phyloP scores from a whole-genome alignment of 2,329 filamentous ascomycete genomes.

The Orbilia blumenaviensis region DNA sequence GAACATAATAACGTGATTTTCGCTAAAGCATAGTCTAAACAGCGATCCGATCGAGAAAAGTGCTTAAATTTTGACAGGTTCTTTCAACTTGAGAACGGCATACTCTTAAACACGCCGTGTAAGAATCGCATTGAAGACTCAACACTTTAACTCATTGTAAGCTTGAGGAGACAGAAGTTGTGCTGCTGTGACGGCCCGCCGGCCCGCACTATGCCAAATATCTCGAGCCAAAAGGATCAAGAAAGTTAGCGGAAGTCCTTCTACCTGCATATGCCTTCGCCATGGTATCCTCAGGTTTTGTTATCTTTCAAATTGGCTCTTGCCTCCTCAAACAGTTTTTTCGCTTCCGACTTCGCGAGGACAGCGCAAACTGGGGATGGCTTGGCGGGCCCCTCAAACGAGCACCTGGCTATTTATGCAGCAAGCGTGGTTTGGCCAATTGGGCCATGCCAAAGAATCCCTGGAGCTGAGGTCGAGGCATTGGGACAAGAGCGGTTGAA shows the following conservation, averaged over 20 bases:
- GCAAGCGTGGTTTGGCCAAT: neutral
- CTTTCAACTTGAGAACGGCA: neutral
- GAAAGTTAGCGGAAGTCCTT: constrained; percentile 4
- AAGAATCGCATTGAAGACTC: neutral
- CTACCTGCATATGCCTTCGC: constrained; percentile 19
- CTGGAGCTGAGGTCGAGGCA: neutral
- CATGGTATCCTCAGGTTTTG: neutral
- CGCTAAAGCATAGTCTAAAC: constrained; percentile 32
- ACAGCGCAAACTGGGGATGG: neutral
- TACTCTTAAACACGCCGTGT: neutral
- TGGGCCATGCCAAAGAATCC: neutral
- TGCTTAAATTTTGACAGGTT: neutral
- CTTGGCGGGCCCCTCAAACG: neutral
- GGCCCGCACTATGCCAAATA: neutral
- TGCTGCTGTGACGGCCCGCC: constrained; percentile 20
- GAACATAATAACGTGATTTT: constrained; percentile 45
- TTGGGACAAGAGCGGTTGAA: constrained; percentile 1
- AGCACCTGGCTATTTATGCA: constrained; percentile 20
- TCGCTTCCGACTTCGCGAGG: constrained; percentile 25
- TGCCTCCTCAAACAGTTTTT: neutral
- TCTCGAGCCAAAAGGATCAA: neutral
- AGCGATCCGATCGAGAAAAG: constrained; percentile 11
- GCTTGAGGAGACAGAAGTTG: neutral
- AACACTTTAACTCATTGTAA: neutral
- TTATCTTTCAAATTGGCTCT: constrained; percentile 21